Base-by-base conservation (phyloP, 2,329 filamentous ascomycete species). In the Beauveria sp. region DNA sequence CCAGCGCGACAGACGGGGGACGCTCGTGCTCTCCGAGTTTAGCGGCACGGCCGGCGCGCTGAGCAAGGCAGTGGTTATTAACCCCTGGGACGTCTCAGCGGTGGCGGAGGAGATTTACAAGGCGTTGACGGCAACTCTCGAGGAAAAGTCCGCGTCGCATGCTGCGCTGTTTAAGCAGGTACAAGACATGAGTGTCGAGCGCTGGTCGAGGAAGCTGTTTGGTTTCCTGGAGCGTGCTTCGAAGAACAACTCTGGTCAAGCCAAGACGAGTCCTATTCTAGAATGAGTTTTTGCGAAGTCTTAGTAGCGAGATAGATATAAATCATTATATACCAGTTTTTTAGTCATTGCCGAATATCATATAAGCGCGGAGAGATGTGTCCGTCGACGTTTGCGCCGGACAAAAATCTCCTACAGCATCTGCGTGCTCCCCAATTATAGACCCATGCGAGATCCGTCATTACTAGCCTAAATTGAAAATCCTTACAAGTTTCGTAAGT, bases 11-110 rank as follows among this genome's bases (percentile, higher is more conserved):
- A 87, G 86, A 62, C 86, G 93, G 66, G 90, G 93, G 1, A 93
- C 92, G 1, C 79, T 98, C 51, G 97, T 98, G 66, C 84, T 98
- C 22, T 98, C 93, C 16, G 93, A 98, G 74, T 97, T 98, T 74
- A 97, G 93, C 64, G 93, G 93, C 62, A 97, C 93, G 1, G 92
- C 93, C 28, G 90, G 90, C 58, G 95, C 88, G 60, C 81, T 98
- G 42, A 84, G 84, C 64, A 88, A 89, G 69, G 93, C 93, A 28
- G 91, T 96, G 64, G 91, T 96, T 73, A 96, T 98, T 78, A 98
- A 98, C 75, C 93, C 93, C 1, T 97, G 93, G 91, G 92, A 97
- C 71, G 81, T 93, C 58, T 85, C 83, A 26, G 90, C 89, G 40
- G 93, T 96, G 16, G 93, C 93, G 5, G 84, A 88, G 54, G 86